Evolutionary conservation across 768 basidiomycete species (phyloP), one percentile per base, ranked within the genome.

Genomic region (Serendipita vermifera): DNA sequence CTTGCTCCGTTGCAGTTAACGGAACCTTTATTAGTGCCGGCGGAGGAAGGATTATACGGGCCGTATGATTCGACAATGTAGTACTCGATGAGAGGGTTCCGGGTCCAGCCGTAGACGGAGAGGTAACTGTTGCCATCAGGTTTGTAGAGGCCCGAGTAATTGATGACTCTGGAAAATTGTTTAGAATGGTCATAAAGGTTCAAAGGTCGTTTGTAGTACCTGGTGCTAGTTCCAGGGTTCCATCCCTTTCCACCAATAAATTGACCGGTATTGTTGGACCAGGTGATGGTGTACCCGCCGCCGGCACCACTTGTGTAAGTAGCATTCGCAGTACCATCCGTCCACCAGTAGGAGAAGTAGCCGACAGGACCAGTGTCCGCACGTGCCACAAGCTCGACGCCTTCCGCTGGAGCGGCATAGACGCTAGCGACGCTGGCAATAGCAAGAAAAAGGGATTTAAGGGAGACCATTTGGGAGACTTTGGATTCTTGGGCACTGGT

Each of bases 21-120:
- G 3, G 70, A 66, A 40, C 73, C 74, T 59, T 67, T 65, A 56
- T 62, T 57, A 17, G 68, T 63, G 22, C 65, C 62, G 33, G 58
- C 68, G 14, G 63, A 61, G 55, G 63, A 59, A 33, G 73, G 75
- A 64, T 75, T 70, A 64, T 70, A 72, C 41, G 62, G 62, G 38
- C 72, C 73, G 61, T 63, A 74, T 14, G 64, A 67, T 43, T 76
- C 75, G 55, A 68, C 61, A 59, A 76, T 69, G 68, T 74, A 75
- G 27, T 51, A 51, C 46, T 51, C 46, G 27, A 51, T 26, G 46
- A 7, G 46, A 15, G 46, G 46, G 46, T 29, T 51, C 5, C 22
- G 6, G 9, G 46, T 51, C 46, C 46, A 51, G 46, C 46, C 46
- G 46, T 51, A 51, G 36, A 38, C 11, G 11, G 46, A 4, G 20